Percentiles rank a stretch among this genome's conserved stretches.
Conservation (phyloP, 2,329 filamentous ascomycete species). For the Aspergillus quadrilineatus region DNA sequence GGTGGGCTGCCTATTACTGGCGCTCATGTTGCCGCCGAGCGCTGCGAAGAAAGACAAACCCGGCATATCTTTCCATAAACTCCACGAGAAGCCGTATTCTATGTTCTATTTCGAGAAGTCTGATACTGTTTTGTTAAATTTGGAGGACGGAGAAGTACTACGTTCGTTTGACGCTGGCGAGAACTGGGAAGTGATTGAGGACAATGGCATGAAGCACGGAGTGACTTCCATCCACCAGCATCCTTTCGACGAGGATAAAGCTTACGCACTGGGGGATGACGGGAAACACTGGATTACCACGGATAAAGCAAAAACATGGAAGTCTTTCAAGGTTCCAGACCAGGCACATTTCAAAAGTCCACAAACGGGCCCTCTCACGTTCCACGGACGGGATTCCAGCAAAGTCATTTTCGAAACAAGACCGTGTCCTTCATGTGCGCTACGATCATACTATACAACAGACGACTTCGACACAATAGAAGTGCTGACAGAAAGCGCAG, state of each 20-base stretch:
- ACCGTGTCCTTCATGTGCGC: constrained; percentile 66
- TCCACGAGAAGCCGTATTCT: constrained; percentile 65
- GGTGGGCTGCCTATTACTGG: constrained; percentile 53
- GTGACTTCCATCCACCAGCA: constrained; percentile 70
- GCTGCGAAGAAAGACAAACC: constrained; percentile 64
- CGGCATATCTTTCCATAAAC: constrained; percentile 61
- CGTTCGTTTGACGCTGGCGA: constrained; percentile 79
- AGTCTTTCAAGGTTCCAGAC: constrained; percentile 64
- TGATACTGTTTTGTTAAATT: constrained; percentile 74
- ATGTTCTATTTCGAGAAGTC: constrained; percentile 91
- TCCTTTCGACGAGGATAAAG: constrained; percentile 72
- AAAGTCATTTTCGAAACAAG: constrained; percentile 82
- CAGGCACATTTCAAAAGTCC: constrained; percentile 8
- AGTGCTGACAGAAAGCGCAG: constrained; percentile 65
- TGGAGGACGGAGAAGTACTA: constrained; percentile 63
- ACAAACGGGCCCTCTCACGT: constrained; percentile 40
- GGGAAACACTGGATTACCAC: constrained; percentile 77
- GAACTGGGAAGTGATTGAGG: constrained; percentile 67
- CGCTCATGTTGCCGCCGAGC: constrained; percentile 39
- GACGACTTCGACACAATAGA: constrained; percentile 76
- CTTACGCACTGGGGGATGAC: constrained; percentile 72
- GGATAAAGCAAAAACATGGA: constrained; percentile 81
- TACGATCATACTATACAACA: constrained; percentile 70
- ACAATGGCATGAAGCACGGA: constrained; percentile 50
- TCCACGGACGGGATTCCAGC: constrained; percentile 79